These are phyloP conservation scores for Chaetomium sp. DNA, from an alignment of 2,329 filamentous ascomycete species.

Conservation along the genomic window DNA sequence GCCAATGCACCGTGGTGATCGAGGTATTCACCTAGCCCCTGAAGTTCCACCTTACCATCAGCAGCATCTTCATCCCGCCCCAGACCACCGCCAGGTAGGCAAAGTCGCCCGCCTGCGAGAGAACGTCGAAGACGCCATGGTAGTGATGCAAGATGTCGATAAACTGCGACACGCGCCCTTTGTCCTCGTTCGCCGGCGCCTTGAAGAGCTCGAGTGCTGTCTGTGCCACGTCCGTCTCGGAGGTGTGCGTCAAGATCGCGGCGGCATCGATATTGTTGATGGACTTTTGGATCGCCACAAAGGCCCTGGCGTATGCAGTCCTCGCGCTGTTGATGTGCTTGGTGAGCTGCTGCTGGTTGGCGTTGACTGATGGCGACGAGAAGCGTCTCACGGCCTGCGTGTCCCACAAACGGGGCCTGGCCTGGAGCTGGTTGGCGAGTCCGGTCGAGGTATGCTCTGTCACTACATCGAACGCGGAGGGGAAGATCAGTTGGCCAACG, in stretches of 20 bases:
- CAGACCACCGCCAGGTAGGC: conserved; percentile 35
- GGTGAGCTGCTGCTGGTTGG: conserved; percentile 21
- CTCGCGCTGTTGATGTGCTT: conserved; percentile 27
- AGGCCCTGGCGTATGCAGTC: conserved; percentile 30
- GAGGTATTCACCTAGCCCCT: neutral
- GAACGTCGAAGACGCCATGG: conserved; percentile 36
- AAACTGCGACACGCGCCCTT: conserved; percentile 26
- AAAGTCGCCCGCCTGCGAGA: conserved; percentile 35
- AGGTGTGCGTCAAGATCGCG: conserved; percentile 28
- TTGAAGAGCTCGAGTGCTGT: conserved; percentile 32
- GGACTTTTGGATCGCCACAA: conserved; percentile 30
- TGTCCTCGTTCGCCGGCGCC: conserved; percentile 8
- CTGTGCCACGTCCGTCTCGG: conserved; percentile 27
- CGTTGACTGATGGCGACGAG: conserved; percentile 31
- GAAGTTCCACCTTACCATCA: conserved; percentile 18
- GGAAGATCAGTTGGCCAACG: conserved; percentile 8
- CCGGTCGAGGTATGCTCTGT: conserved; percentile 9
- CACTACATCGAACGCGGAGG: conserved; percentile 11
- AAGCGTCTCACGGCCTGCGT: conserved; percentile 32
- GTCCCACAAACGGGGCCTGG: conserved; percentile 9
- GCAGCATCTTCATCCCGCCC: conserved; percentile 30
- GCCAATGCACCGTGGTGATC: neutral
- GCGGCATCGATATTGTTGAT: conserved; percentile 24
- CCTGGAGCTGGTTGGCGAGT: neutral
- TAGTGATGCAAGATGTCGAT: conserved; percentile 33